Evolutionary conservation across 179 eudicot genomes (phyloP), one percentile per base, ranked within the genome.

Genomic region (Beta lomatogona): DNA sequence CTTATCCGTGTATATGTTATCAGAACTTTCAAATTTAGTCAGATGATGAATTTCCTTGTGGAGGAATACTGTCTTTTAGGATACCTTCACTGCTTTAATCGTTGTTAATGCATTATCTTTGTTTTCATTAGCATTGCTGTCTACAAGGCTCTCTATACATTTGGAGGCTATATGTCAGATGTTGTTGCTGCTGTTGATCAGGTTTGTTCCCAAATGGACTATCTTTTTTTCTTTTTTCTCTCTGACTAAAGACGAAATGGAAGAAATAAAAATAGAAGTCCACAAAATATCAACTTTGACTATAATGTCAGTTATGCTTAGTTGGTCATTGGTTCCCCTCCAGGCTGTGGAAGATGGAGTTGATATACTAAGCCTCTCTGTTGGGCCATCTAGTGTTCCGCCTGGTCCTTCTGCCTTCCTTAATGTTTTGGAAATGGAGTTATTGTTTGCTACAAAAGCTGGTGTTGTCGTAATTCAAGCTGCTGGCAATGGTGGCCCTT

Each of bases 261-360:
- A 52, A 41, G 22, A 28, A 66, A 41, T 79, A 71, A 72, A 36
- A 21, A 25, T 25, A 22, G 16, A 79, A 71, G 22, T 11, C 41
- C 9, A 41, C 52, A 53, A 58, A 57, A 45, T 77, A 11, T 79
- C 19, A 80, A 59, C 78, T 16, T 41, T 36, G 78, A 52, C 1
- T 66, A 66, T 78, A 22, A n/a, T 58, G 71, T 8, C 58, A 46
- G 36, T 48, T 25, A 18, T 11, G 50, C 58, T 69, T 25, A 13
- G 31, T 25, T 63, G 18, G 79, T 76, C 11, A 41, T 63, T 57
- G 18, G 78, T 79, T 58, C 54, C 11, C 76, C 21, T 76, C 22
- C 36, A 92, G 94, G 97, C 97, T 2, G 94, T 91, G 25, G 93
- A 91, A 87, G 94, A 93, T 82, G 92, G 94, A 72, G 97, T 93